Base-by-base conservation (phyloP, 805 yeast genomes). In the Torulaspora indica region DNA sequence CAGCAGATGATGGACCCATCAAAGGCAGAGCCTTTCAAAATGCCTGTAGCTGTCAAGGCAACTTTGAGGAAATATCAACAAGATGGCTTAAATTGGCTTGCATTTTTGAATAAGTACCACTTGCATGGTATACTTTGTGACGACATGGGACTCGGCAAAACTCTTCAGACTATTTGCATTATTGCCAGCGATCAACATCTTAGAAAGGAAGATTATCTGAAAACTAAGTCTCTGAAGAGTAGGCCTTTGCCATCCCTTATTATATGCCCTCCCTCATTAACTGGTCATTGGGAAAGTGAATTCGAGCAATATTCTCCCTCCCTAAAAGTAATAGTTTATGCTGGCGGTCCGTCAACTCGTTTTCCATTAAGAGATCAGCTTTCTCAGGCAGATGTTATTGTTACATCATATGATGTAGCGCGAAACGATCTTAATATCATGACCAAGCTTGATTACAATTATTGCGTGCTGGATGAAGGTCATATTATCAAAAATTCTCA, bases 231-330 rank as follows among this genome's bases (percentile, higher is more conserved):
- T 0, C 70, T 72, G 9, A 95, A 89, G 55, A 77, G 75, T 28
- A 73, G 95, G 48, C 81, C 77, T 25, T 71, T 93, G 18, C 95
- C 98, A 1, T 79, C 96, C 0, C 69, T 93, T 53, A 81, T 93
- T 38, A 77, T 93, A 13, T 93, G 98, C 69, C 99, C 99, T 0
- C 97, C 99, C 0, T 88, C 98, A 0, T 76, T 93, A 54, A 90
- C 97, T 2, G 98, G 99, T 17, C 99, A 93, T 66, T 93, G 99
- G 99, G 95, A 88, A 62, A 96, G 88, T 61, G 99, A 93, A 66
- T 72, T 93, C 53, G 77, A 79, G 48, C 89, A 85, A 50, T 93
- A 89, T 63, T 85, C 97, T 0, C 96, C 98, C 35, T 84, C 85
- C 52, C 71, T 93, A 68, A 80, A 77, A 35, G 85, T 87, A 4